Base-by-base conservation (phyloP, 139 green algal species). In the Bryopsis sp. region DNA sequence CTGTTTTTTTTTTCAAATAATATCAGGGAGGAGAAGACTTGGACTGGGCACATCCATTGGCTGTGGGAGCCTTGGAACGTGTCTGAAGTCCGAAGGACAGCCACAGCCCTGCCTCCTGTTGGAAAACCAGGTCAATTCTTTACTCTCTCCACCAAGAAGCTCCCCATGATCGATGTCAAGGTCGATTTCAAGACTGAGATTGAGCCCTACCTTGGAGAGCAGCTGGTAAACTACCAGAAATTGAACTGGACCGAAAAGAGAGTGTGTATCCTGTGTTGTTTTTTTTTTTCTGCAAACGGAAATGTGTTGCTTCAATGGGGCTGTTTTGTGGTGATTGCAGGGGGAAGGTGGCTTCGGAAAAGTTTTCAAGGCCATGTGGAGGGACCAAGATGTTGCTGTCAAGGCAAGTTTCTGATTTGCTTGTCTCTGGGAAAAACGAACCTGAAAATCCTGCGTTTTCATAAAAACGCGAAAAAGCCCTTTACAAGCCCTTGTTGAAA, bases 321-420 rank as follows among this genome's bases (percentile, higher is more conserved):
- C 67, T 64, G 11, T 19, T 19, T 57, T 57, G 11, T 64, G 29
- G 15, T 22, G 19, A 19, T n/a, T 57, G 29, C 67, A 79, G 70
- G 81, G 81, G 66, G 72, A 71, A n/a, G 82, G 82, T 33, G 88
- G 85, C 48, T 95, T 89, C 77, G 88, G 88, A 0, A 58, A 61
- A 3, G 88, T 94, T 35, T 89, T 86, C 35, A 79, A 86, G 71
- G 74, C 67, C 2, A 63, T 8, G 33, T 95, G 79, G 78, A 70
- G 81, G 0, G 79, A 79, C 0, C 66, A 72, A 46, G 38, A 63
- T 11, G 88, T 92, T 34, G 86, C 86, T 8, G 86, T 93, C 3
- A 93, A 93, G 33, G 59, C 43, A 47, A 19, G 22, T 19, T 32
- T 19, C 54, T 36, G 11, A 63, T 19, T 32, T 63, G 43, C 50